Conservation (phyloP, 257 asterid species). For the Lavandula angustifolia region DNA sequence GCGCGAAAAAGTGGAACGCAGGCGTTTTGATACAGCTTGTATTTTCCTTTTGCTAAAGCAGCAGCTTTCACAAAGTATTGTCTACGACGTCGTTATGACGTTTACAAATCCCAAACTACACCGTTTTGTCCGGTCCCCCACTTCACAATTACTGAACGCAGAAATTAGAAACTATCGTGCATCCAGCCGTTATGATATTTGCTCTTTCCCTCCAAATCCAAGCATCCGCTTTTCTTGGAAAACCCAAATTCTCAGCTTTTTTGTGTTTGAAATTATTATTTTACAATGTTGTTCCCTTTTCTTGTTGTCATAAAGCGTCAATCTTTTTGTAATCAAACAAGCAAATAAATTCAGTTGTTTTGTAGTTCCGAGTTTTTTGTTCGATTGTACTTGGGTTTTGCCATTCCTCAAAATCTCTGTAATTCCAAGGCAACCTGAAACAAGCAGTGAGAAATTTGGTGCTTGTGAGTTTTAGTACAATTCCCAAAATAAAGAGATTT, state of each 20-base stretch:
- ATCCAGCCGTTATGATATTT: slow-evolving; percentile 39
- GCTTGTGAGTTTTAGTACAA: slow-evolving; percentile 15
- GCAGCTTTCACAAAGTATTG: slow-evolving; percentile 24
- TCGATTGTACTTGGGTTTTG: slow-evolving; percentile 26
- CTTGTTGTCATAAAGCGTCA: not conserved
- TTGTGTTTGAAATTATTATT: not conserved
- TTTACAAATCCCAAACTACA: slow-evolving; percentile 18
- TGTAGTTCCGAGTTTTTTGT: slow-evolving; percentile 29
- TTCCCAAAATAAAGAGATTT: slow-evolving; percentile 7
- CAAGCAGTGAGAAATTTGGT: not conserved
- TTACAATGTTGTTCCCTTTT: slow-evolving; percentile 10
- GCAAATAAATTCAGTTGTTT: slow-evolving; percentile 31
- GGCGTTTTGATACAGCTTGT: not conserved
- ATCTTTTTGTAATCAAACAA: slow-evolving; percentile 24
- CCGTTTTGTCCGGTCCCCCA: not conserved
- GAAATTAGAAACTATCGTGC: slow-evolving; percentile 44
- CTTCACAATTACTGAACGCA: not conserved
- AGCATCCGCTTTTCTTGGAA: slow-evolving; percentile 59
- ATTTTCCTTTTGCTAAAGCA: slow-evolving; percentile 37
- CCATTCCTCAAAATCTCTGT: slow-evolving; percentile 26
- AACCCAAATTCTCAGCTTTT: slow-evolving; percentile 34
- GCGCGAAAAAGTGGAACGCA: no score
- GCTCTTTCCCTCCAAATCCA: slow-evolving; percentile 63
- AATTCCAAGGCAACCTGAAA: not conserved
- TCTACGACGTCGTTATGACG: slow-evolving; percentile 27